phyloP scores from a whole-genome alignment of 768 basidiomycete genomes.

The Xerocomus brunneocitrinus region DNA sequence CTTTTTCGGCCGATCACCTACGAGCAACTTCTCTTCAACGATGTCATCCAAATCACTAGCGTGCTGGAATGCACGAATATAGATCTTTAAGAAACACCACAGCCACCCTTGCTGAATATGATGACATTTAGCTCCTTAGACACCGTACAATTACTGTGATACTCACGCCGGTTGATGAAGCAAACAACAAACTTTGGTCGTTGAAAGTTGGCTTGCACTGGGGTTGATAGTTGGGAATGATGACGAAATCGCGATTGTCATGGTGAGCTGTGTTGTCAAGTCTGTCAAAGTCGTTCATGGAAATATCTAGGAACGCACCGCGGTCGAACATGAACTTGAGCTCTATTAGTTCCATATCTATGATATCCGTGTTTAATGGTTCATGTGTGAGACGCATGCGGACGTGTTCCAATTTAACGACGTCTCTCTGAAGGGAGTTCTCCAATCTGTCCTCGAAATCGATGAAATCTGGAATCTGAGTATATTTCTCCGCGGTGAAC shows the following conservation, averaged over 20 bases:
- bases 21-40: slow-evolving; percentile 76
- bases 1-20: slow-evolving; percentile 75
- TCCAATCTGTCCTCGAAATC: slow-evolving; percentile 76
- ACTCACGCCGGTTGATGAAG: slow-evolving; percentile 59
- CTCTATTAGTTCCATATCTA: slow-evolving; percentile 81
- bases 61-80: slow-evolving; percentile 72
- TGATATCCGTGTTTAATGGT: slow-evolving; percentile 59
- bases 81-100: slow-evolving; percentile 64
- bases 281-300: slow-evolving; percentile 4
- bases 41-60: slow-evolving; percentile 77
- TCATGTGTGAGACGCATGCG: slow-evolving; percentile 81
- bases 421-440: slow-evolving; percentile 79
- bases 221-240: slow-evolving; percentile 79
- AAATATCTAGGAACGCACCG: slow-evolving; percentile 37
- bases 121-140: neutral
- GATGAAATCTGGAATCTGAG: slow-evolving; percentile 86
- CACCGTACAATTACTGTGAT: neutral
- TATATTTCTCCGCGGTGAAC: slow-evolving; percentile 77
- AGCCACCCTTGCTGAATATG: slow-evolving; percentile 64
- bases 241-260: slow-evolving; percentile 83
- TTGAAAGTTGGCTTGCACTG: slow-evolving; percentile 46
- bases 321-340: slow-evolving; percentile 80
- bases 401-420: slow-evolving; percentile 78
- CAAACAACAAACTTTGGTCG: slow-evolving; percentile 66
- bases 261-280: slow-evolving; percentile 51